Evolutionary conservation across 2,329 filamentous ascomycete genomes (phyloP), one percentile per base, ranked within the genome.

Genomic region (Venturia nashicola): DNA sequence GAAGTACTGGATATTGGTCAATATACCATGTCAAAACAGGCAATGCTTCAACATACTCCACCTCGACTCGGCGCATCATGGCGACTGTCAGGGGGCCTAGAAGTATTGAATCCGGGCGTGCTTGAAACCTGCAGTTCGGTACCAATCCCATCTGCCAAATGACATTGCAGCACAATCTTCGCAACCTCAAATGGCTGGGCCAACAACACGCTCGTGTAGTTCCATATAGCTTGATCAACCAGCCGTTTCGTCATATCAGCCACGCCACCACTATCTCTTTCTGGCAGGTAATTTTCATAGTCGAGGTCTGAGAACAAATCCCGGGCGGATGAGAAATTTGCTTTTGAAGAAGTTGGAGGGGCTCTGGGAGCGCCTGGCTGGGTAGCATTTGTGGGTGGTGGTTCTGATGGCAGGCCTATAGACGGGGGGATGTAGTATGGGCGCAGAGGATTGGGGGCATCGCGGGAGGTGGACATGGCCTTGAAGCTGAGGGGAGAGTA

Each of bases 111-210:
- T 32, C 70, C 65, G 69, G 71, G 60, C 71, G 46, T 51, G 6
- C 32, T 43, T 9, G 61, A 43, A 18, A 32, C 48, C 34, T 23
- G 43, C 2, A 71, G 46, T 74, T 70, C 23, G 5, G 11, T 3
- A 40, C 18, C 48, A 14, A 20, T 44, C 48, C 72, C 75, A 11
- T 75, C 73, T 44, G 78, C 78, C 62, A 83, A 76, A 67, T 84
- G 85, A 61, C 91, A 85, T 76, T 99, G 94, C 69, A 99, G 78
- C 64, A 97, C 84, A 16, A 88, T 94, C 82, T 97, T 97, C 71
- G 93, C 91, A 65, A 97, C 92, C 79, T 97, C 94, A 74, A 99
- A 97, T 16, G 94, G 94, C 76, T 99, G 94, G 63, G 91, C 89
- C 73, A 96, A 86, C 71, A 97, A 76, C 32, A 96, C 87, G 65